Percentiles rank a stretch among this genome's conserved stretches.
Evolutionary conservation across 2,329 filamentous ascomycete species (phyloP).

Genomic region (Penicillium olsonii): DNA sequence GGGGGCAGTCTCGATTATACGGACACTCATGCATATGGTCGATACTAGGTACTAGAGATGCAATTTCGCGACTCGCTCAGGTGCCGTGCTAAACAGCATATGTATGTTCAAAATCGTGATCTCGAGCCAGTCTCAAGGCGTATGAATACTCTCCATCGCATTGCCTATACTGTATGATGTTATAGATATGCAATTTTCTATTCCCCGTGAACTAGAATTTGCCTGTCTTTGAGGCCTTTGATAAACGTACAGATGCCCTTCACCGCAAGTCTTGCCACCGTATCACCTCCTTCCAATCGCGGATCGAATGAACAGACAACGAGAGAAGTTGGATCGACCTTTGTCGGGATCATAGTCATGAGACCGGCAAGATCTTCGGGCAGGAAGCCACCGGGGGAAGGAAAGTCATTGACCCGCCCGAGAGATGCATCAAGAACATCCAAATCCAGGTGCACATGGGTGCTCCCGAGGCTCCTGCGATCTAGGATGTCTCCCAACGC

Average conservation of each 20-base stretch:
- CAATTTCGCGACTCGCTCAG: too few species aligned
- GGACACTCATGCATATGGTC: too few species aligned
- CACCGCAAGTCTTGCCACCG: slow-evolving; percentile 18
- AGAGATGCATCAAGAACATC: slow-evolving; percentile 37
- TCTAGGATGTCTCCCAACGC: slow-evolving; percentile 11
- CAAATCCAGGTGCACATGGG: slow-evolving; percentile 40
- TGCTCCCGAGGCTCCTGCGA: slow-evolving; percentile 12
- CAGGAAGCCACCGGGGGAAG: slow-evolving; percentile 36
- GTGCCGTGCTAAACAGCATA: too few species aligned
- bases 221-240: too few species aligned
- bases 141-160: too few species aligned
- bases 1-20: too few species aligned
- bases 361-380: slow-evolving; percentile 17
- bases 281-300: slow-evolving; percentile 19
- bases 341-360: slow-evolving; percentile 13
- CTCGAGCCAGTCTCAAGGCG: too few species aligned
- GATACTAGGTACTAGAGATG: too few species aligned
- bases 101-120: too few species aligned
- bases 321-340: slow-evolving; percentile 9
- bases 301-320: slow-evolving; percentile 25
- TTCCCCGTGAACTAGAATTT: too few species aligned
- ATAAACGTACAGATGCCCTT: slow-evolving; percentile 10
- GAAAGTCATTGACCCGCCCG: slow-evolving; percentile 40
- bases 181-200: too few species aligned
- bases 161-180: too few species aligned